Base-by-base conservation (phyloP, 352 stramenopile genomes). In the Phytophthora kernoviae region DNA sequence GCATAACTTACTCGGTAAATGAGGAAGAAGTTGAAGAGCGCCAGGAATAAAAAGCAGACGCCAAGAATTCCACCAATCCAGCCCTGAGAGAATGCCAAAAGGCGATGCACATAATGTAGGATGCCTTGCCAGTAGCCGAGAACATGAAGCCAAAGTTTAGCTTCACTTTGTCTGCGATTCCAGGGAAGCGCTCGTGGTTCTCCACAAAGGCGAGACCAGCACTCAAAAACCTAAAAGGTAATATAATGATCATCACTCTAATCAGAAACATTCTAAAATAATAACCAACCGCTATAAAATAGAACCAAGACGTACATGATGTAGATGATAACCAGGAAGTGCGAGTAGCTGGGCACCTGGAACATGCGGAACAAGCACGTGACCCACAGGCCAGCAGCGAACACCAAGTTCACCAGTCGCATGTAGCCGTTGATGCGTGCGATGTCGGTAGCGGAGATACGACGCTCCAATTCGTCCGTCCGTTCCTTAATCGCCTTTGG, bases 61-160 rank as follows among this genome's bases (percentile, higher is more conserved):
- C 85, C 85, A 30, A 93, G 66, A 55, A 93, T 68, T 49, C 77
- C 87, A 69, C 85, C 85, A 26, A 94, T 83, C 74, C 72, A 88
- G 58, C 85, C 85, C 63, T 92, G 83, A 30, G 85, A 91, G 58
- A 94, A 81, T 40, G 83, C 71, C 41, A 94, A 65, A 94, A 93
- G 47, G 83, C 73, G 39, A 94, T 94, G 46, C 79, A 85, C 36
- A 94, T 71, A 47, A 94, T 93, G 75, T 91, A 94, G 14, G 72
- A 77, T 24, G 85, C 84, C 58, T 91, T 91, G 70, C 85, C 85
- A n/a, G 76, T 81, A 24, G 83, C 85, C 14, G 77, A 93, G 70
- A 94, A 94, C 85, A 94, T 94, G 62, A 94, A 94, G 39, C 81
- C 85, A 65, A 94, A 94, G 78, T 94, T 94, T 40, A 81, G 51